Evolutionary conservation across 176 grass and related monocot genomes (phyloP), one percentile per base, ranked within the genome.

Genomic region (Miscanthus lutarioriparius): DNA sequence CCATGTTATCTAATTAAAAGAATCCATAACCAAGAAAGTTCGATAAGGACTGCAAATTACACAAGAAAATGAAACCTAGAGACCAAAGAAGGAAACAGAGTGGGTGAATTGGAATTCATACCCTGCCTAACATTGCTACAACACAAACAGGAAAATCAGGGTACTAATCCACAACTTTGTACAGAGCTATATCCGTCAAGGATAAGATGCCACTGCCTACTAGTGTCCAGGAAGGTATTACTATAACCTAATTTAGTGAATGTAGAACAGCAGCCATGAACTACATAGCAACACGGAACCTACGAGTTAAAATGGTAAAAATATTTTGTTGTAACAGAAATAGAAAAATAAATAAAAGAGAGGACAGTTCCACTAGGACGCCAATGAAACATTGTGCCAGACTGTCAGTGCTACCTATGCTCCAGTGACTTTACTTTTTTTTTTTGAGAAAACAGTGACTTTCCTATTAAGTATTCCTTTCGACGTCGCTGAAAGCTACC

Each of bases 1-100:
- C 20, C 37, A 79, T 37, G 27, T 10, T 68, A 25, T 86, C 7
- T 36, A 82, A 63, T 64, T 28, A 28, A 90, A 82, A 66, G 19
- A 78, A 45, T 63, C 20, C 33, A 67, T 2, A 19, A 33, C 51
- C 12, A 82, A 86, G 13, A 86, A 78, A 11, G 19, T 15, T 56
- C 64, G 14, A 59, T 38, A 59, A 86, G 12, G 5, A 36, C 56
- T 72, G 65, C 54, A 82, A 72, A 19, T 58, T 36, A 15, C 33
- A 10, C 19, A 80, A 27, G 72, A 27, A 77, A 82, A n/a, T 22
- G 12, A 38, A 72, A 33, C 4, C 4, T 3, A 30, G 58, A 10
- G 8, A 40, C 9, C 15, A 67, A 51, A 10, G 17, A 70, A 76
- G 39, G 51, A 80, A 48, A 1, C 28, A 32, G 5, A 53, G 9